These are phyloP conservation scores for Primulina tabacum DNA, from an alignment of 257 asterid species.

Conservation along the genomic window DNA sequence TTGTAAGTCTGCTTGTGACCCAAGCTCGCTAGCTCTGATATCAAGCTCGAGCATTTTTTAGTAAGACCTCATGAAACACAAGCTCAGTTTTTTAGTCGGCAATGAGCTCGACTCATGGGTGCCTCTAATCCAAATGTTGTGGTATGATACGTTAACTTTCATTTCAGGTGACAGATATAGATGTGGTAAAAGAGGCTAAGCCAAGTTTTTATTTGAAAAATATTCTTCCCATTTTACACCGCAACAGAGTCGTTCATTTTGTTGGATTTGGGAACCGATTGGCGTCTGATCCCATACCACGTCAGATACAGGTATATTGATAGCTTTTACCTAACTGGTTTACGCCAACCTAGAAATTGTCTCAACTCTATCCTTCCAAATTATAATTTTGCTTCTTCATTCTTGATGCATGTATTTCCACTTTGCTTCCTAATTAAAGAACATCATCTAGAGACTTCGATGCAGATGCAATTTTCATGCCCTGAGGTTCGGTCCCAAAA, in stretches of 20 bases:
- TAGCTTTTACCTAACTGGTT: slow-evolving; percentile 20
- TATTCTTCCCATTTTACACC: slow-evolving; percentile 87
- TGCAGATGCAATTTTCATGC: slow-evolving; percentile 99
- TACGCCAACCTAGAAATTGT: slow-evolving; percentile 19
- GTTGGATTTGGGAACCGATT: slow-evolving; percentile 98
- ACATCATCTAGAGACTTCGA: slow-evolving; percentile 97
- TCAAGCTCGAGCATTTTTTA: no score
- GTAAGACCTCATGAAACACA: no score
- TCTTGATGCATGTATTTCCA: slow-evolving; percentile 24
- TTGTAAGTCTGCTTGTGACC: no score
- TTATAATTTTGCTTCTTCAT: slow-evolving; percentile 15
- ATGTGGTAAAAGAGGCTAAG: slow-evolving; percentile 88
- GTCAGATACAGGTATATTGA: slow-evolving; percentile 63
- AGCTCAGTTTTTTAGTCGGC: no score
- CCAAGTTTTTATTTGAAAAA: slow-evolving; percentile 82
- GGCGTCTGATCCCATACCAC: slow-evolving; percentile 96
- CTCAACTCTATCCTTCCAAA: slow-evolving; percentile 18
- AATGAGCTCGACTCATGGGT: no score
- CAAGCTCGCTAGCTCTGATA: no score
- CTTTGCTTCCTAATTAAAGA: slow-evolving; percentile 67
- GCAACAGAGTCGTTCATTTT: slow-evolving; percentile 80
- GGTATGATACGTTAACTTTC: slow-evolving; percentile 29
- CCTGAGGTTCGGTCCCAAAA: slow-evolving; percentile 83
- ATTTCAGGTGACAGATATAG: slow-evolving; percentile 73
- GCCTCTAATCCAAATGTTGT: slow-evolving; percentile 17